Conservation (phyloP, 1,139 yeast species). For the Arxiozyma slooffiae region DNA sequence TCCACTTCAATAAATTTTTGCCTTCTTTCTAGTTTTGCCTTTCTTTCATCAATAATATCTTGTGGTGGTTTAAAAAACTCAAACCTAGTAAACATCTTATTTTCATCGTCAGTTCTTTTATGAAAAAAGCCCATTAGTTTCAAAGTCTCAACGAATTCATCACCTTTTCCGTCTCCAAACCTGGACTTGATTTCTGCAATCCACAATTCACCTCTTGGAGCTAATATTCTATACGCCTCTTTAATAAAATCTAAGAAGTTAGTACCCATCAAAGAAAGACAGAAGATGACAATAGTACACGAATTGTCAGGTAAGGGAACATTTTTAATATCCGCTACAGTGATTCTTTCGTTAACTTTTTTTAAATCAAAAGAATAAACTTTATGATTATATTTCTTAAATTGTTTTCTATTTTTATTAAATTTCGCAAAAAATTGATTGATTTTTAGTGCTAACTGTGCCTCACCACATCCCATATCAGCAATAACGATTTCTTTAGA, state of each 20-base stretch:
- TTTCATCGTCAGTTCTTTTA: conserved; percentile 73
- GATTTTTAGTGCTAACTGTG: conserved; percentile 66
- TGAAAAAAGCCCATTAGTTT: conserved; percentile 79
- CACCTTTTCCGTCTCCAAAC: conserved; percentile 56
- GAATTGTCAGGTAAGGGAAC: conserved; percentile 77
- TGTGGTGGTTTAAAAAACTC: conserved; percentile 84
- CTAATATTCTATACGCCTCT: conserved; percentile 79
- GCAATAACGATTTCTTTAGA: conserved; percentile 53
- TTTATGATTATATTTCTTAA: conserved; percentile 35
- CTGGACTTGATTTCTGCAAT: conserved; percentile 94
- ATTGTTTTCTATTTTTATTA: conserved; percentile 31
- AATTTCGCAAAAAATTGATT: conserved; percentile 35
- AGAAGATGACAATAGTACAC: conserved; percentile 77
- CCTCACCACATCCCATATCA: conserved; percentile 99
- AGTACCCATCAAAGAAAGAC: conserved; percentile 95
- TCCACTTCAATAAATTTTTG: conserved; percentile 67
- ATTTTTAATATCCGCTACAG: conserved; percentile 88
- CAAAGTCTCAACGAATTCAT: conserved; percentile 68
- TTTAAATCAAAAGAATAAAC: conserved; percentile 88
- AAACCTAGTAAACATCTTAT: conserved; percentile 89
- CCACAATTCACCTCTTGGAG: conserved; percentile 93
- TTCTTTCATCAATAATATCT: conserved; percentile 57
- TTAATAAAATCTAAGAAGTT: conserved; percentile 82
- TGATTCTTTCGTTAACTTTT: conserved; percentile 74
- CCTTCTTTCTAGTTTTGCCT: conserved; percentile 52